Base-by-base conservation (phyloP, 306 rosid genomes). In the Gastrolobium villosum region DNA sequence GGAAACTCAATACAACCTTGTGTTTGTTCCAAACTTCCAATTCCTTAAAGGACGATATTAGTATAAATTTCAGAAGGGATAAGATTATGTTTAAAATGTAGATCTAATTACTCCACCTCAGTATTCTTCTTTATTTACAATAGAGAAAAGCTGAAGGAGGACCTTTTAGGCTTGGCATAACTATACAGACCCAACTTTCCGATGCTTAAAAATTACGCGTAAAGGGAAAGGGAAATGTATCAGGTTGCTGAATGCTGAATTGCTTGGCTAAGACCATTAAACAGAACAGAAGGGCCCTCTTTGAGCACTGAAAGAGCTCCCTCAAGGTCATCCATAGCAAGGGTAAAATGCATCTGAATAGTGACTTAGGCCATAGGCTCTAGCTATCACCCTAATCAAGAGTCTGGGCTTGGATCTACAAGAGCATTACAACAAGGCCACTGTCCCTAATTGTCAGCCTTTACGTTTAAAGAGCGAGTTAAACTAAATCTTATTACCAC, bases 401-500 rank as follows among this genome's bases (percentile, higher is more conserved):
- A 76, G 37, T 44, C 14, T 26, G 55, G 66, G 31, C 68, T 44
- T 74, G 50, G 37, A 76, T 70, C 49, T 66, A 14, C 48, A 50
- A 20, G 68, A 67, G 74, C 53, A 40, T 61, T 55, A 64, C 50
- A 39, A 40, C 35, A 60, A 52, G 39, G 55, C 56, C 54, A 59
- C 48, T 59, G 45, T 20, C 39, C 63, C 31, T 13, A 63, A 41
- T 65, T 72, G 14, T 72, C 70, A 54, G 56, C 30, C 48, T 56
- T 57, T 77, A 67, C n/a, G 74, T 49, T 70, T 32, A 75, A 79
- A 62, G 61, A 78, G 65, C 39, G 45, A 69, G 35, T 79, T 50
- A 15, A 65, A 32, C 13, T 46, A 66, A 74, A 43, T 73, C 31
- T 49, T 36, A 70, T 65, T 91, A 95, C 99, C 97, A 70, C 89